Evolutionary conservation across 257 asterid species (phyloP).

Genomic region (Nicotiana undulata): DNA sequence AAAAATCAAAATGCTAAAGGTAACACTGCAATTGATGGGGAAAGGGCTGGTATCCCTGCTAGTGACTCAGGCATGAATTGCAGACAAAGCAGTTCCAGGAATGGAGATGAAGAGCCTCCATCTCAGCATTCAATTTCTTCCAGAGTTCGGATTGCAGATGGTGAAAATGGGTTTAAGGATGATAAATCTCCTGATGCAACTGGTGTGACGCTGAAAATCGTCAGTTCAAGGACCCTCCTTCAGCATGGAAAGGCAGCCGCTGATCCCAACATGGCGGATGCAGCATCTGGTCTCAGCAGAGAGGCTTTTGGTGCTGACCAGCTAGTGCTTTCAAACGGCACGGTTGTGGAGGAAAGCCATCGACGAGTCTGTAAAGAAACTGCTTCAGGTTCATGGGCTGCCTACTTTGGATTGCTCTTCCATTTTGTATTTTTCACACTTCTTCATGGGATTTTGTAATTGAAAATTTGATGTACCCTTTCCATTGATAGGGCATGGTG

Average conservation of each 20-base stretch:
- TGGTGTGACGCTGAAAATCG: constrained; percentile 20
- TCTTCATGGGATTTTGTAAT: constrained; percentile 13
- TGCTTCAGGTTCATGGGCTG: constrained; percentile 34
- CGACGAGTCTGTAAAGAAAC: constrained; percentile 23
- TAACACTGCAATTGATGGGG: constrained; percentile 22
- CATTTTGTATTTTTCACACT: constrained; percentile 5
- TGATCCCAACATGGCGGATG: constrained; percentile 25
- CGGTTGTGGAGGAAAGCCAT: constrained; percentile 25
- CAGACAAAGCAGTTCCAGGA: constrained; percentile 23
- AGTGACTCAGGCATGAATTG: constrained; percentile 25
- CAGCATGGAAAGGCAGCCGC: constrained; percentile 29
- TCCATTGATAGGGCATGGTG: constrained; percentile 27
- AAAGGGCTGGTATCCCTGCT: constrained; percentile 27
- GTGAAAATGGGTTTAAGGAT: constrained; percentile 21
- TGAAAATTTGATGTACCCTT: constrained; percentile 7
- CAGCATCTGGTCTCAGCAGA: constrained; percentile 27
- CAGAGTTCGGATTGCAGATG: constrained; percentile 25
- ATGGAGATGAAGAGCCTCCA: constrained; percentile 24
- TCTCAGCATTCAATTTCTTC: constrained; percentile 30
- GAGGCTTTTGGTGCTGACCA: constrained; percentile 33
- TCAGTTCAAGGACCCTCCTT: constrained; percentile 20
- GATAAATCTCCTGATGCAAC: constrained; percentile 27
- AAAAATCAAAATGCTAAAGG: constrained; percentile 20
- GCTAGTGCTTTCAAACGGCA: constrained; percentile 22
- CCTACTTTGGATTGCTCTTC: constrained; percentile 1